Evolutionary conservation across 768 basidiomycete species (phyloP).

Genomic region (Pluteus cervinus): DNA sequence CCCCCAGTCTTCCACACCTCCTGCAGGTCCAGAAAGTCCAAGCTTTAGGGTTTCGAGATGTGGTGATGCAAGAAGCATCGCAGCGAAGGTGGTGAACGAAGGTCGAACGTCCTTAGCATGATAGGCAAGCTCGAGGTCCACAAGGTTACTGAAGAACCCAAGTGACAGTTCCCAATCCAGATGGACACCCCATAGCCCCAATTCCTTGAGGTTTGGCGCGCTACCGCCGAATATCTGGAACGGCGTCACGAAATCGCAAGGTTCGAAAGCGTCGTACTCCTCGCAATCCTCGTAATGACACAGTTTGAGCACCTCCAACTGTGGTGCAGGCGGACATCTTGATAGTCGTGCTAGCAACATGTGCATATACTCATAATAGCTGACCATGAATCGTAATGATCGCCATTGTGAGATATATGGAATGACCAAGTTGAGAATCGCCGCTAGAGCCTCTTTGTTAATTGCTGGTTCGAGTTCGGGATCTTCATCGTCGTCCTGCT

Average conservation of each 20-base stretch:
- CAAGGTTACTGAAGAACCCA: slow-evolving; percentile 37
- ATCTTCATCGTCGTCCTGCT: slow-evolving; percentile 15
- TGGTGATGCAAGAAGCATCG: slow-evolving; percentile 48
- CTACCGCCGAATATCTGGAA: slow-evolving; percentile 49
- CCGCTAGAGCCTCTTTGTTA: slow-evolving; percentile 12
- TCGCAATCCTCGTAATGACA: slow-evolving; percentile 50
- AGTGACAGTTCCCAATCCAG: slow-evolving; percentile 54
- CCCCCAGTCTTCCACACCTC: slow-evolving; percentile 31
- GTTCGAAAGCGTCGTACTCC: slow-evolving; percentile 31
- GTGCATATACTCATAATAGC: slow-evolving; percentile 41
- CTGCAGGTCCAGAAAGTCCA: slow-evolving; percentile 51
- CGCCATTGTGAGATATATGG: slow-evolving; percentile 55
- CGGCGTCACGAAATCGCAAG: slow-evolving; percentile 30
- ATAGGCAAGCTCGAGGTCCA: slow-evolving; percentile 53
- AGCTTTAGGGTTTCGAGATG: slow-evolving; percentile 48
- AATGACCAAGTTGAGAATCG: slow-evolving; percentile 37
- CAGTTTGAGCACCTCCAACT: slow-evolving; percentile 49
- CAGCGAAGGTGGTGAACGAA: slow-evolving; percentile 42
- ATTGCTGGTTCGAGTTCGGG: slow-evolving; percentile 11
- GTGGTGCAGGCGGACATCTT: slow-evolving; percentile 38
- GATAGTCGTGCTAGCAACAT: slow-evolving; percentile 36
- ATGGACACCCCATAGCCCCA: slow-evolving; percentile 65
- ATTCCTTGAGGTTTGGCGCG: slow-evolving; percentile 42
- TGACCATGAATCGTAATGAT: slow-evolving; percentile 39
- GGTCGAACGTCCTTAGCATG: slow-evolving; percentile 62